These are phyloP conservation scores for Rhizophagus sp. DNA, from an alignment of 192 early-diverging fungal species.

Conservation along the genomic window DNA sequence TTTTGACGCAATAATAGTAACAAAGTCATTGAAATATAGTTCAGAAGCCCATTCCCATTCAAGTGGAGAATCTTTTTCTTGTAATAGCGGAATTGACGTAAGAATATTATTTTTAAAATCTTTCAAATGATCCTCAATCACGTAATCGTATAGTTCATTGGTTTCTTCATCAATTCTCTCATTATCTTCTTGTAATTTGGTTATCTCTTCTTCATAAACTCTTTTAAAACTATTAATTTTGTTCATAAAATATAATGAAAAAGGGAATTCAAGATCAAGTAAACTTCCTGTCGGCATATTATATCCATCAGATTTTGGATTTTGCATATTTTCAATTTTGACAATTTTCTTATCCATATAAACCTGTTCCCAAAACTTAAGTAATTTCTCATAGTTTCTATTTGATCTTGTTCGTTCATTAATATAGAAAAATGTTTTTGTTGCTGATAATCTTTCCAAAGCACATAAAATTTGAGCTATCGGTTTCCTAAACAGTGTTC, in stretches of 20 bases:
- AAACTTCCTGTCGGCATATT: background rate
- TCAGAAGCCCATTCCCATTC: background rate
- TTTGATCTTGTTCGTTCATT: too few relatives aligned
- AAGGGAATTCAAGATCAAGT: slow-evolving; percentile 21
- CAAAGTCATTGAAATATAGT: slow-evolving; percentile 28
- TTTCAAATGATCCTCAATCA: background rate
- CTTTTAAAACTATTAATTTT: slow-evolving; percentile 21
- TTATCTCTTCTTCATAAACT: slow-evolving; percentile 9
- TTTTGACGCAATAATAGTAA: background rate
- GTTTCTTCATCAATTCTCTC: slow-evolving; percentile 15
- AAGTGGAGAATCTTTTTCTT: background rate
- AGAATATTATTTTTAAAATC: background rate
- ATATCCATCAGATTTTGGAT: slow-evolving; percentile 24
- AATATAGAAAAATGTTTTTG: slow-evolving; percentile 1
- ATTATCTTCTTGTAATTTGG: background rate
- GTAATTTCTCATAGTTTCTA: background rate
- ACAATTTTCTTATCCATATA: slow-evolving; percentile 13
- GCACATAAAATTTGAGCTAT: slow-evolving; percentile 24
- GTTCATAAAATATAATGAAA: slow-evolving; percentile 26
- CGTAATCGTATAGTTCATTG: background rate
- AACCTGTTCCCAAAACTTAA: slow-evolving; percentile 5
- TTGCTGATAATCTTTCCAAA: slow-evolving; percentile 25
- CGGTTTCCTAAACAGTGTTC: background rate
- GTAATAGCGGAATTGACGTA: background rate
- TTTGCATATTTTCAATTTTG: slow-evolving; percentile 3